Base-by-base conservation (phyloP, 345 rosid species). In the Hibiscus syriacus region DNA sequence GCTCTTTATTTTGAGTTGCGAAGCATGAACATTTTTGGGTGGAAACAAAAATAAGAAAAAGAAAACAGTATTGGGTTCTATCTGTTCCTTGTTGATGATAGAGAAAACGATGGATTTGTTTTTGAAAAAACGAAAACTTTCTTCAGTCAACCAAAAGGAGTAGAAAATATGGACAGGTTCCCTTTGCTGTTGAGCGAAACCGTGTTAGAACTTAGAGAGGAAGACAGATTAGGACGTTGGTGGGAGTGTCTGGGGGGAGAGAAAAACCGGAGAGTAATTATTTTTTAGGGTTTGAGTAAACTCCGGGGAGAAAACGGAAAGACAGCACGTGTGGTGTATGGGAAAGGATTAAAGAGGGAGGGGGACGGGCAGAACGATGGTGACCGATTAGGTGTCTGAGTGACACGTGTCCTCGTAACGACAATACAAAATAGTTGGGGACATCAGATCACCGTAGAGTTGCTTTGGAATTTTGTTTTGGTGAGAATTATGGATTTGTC, bases 241-340 rank as follows among this genome's bases (percentile, higher is more conserved):
- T 14, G 13, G 3, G 14, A 11, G 16, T 4, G 2, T n/a, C 1
- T 56, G 0, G 16, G 12, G 43, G 36, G 49, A 17, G 2, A 26
- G 23, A 34, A 67, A 58, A 30, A 25, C 36, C 30, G 48, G 30
- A 54, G 68, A 56, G 60, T 17, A 3, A n/a, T n/a, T n/a, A n/a
- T n/a, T 27, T 20, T 0, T 69, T 56, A 50, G 65, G 65, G 38
- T 45, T 27, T 70, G 80, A 80, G 81, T 69, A 55, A 77, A 72
- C 59, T 29, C 73, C 80, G 81, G 84, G 76, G 78, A 81, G 39
- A 71, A 53, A 56, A 66, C 46, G 75, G 77, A 57, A 49, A 61
- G 66, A 32, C 9, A 54, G 64, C 78, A 70, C 70, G 78, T 74
- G 78, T 26, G 61, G 22, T 20, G 48, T 14, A 17, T 23, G 19